Percentiles rank a stretch among this genome's conserved stretches.
These are phyloP conservation scores for Ophiostoma montium DNA, from an alignment of 2,329 filamentous ascomycete genomes.

Conservation along the genomic window DNA sequence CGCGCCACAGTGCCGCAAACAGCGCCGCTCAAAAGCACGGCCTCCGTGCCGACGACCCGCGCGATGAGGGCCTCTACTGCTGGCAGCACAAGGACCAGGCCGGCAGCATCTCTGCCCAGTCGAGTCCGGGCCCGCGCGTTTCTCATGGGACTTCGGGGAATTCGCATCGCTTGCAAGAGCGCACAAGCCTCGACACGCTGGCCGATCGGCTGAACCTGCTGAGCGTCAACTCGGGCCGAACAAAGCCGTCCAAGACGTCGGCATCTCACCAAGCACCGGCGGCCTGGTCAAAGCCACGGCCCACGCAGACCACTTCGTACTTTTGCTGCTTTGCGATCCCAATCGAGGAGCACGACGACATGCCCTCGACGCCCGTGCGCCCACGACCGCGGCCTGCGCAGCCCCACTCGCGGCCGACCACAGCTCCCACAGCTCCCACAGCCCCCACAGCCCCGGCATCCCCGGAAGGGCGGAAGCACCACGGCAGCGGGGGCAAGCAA, in stretches of 20 bases:
- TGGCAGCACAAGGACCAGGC: constrained; percentile 95
- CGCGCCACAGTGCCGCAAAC: constrained; percentile 10
- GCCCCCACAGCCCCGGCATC: too few relatives aligned
- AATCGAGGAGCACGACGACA: constrained; percentile 23
- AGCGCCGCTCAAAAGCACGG: background rate
- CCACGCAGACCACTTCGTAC: constrained; percentile 15
- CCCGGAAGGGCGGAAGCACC: background rate
- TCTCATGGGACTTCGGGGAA: constrained; percentile 19
- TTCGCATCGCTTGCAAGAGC: constrained; percentile 45
- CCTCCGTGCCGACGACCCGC: constrained; percentile 33
- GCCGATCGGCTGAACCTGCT: constrained; percentile 64
- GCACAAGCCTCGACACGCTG: constrained; percentile 76
- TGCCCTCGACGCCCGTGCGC: constrained; percentile 24
- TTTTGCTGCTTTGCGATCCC: constrained; percentile 42
- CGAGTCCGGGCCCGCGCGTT: constrained; percentile 29
- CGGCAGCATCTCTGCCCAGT: constrained; percentile 35
- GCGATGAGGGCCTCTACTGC: constrained; percentile 59
- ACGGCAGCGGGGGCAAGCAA: background rate
- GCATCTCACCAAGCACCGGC: constrained; percentile 9
- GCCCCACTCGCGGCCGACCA: background rate
- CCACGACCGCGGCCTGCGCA: constrained; percentile 35
- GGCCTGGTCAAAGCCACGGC: background rate
- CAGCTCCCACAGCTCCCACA: background rate
- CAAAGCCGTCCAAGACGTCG: constrained; percentile 13
- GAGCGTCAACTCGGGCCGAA: constrained; percentile 33